These are phyloP conservation scores for Kwoniella sp. DNA, from an alignment of 768 basidiomycete genomes.

Conservation along the genomic window DNA sequence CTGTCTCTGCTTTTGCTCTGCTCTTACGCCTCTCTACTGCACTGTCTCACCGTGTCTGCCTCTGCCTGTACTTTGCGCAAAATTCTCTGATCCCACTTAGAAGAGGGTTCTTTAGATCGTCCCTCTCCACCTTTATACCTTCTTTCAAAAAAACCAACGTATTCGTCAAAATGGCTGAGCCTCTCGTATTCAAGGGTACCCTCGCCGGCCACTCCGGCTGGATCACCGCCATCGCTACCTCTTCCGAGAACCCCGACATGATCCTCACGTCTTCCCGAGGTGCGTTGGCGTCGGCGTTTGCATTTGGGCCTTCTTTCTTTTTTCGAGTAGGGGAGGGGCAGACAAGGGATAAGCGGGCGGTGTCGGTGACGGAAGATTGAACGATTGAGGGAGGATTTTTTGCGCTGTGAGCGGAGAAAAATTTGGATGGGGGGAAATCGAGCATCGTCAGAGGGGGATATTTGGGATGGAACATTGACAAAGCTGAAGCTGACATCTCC, in stretches of 20 bases:
- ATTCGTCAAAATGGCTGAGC: conserved; percentile 67
- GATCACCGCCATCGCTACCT: conserved; percentile 98
- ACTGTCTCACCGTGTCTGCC: neutral
- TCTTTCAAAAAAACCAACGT: conserved; percentile 13
- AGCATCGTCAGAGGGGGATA: too few relatives aligned
- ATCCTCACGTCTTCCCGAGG: conserved; percentile 97
- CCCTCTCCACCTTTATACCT: conserved; percentile 1
- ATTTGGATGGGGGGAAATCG: too few relatives aligned
- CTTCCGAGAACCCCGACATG: conserved; percentile 98
- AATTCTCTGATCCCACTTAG: neutral
- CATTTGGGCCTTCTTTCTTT: neutral
- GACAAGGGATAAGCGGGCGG: neutral
- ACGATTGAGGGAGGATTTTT: too few relatives aligned
- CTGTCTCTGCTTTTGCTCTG: conserved; percentile 3
- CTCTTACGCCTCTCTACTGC: neutral
- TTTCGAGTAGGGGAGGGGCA: neutral
- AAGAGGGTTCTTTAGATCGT: neutral
- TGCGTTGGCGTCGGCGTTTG: conserved; percentile 58
- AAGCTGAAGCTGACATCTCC: conserved; percentile 8
- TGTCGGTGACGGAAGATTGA: neutral
- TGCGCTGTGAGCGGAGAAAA: too few relatives aligned
- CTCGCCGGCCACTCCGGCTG: conserved; percentile 92
- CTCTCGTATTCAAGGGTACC: conserved; percentile 86
- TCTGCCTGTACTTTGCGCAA: neutral
- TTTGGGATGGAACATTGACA: too few relatives aligned